These are phyloP conservation scores for Gnaphalium uliginosum DNA, from an alignment of 129 eudicot genomes.

Conservation along the genomic window DNA sequence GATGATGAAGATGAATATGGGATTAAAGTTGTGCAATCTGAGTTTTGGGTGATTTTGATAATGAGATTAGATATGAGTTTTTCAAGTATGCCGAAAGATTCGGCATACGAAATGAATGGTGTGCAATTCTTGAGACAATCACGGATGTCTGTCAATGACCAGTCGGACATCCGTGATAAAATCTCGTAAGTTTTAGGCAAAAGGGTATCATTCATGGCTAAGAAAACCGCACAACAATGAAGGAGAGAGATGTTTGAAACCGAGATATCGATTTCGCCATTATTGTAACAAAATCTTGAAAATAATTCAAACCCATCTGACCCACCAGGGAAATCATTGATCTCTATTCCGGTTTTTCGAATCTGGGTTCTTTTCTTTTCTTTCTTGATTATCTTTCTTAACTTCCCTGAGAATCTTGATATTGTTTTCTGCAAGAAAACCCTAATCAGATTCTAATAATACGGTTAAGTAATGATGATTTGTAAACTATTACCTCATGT, in stretches of 20 bases:
- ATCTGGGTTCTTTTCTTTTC: conserved; percentile 60
- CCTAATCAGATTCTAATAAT: conserved; percentile 17
- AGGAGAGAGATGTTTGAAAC: conserved; percentile 59
- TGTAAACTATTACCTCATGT: conserved; percentile 52
- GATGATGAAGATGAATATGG: conserved; percentile 66
- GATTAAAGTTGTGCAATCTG: conserved; percentile 34
- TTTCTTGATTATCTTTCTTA: conserved; percentile 65
- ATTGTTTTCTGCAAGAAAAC: conserved; percentile 60
- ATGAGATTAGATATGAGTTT: conserved; percentile 58
- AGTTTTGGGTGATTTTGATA: conserved; percentile 64
- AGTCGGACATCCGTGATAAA: conserved; percentile 54
- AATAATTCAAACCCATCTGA: conserved; percentile 70
- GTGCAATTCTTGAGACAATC: conserved; percentile 53
- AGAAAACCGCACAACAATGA: conserved; percentile 69
- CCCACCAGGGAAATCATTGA: conserved; percentile 81
- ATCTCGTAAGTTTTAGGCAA: conserved; percentile 53
- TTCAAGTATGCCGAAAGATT: conserved; percentile 61
- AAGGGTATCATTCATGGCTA: conserved; percentile 75
- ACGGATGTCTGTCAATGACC: conserved; percentile 62
- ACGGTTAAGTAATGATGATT: background rate
- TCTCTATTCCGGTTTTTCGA: conserved; percentile 47
- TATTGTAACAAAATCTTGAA: conserved; percentile 79
- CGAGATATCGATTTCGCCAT: conserved; percentile 46
- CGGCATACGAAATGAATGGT: conserved; percentile 49
- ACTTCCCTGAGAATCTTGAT: conserved; percentile 60